Evolutionary conservation across 441 rosid genomes (phyloP).

Genomic region (Gossypium schwendimanii): DNA sequence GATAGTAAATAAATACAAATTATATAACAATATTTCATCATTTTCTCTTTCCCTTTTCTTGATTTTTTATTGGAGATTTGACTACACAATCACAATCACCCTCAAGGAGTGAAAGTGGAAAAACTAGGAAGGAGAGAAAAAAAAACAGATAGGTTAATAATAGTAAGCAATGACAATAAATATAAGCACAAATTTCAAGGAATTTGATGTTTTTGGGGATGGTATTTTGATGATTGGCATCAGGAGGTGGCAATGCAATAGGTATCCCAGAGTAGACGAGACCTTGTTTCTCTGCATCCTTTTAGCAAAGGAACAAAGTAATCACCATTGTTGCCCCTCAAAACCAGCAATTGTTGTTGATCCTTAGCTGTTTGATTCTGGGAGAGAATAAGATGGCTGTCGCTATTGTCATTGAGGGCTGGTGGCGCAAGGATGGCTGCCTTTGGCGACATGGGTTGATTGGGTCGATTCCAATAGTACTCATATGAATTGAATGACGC

Average conservation of each 20-base stretch:
- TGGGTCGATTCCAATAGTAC: conserved; percentile 50
- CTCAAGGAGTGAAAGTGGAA: conserved; percentile 22
- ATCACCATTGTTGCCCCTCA: conserved; percentile 12
- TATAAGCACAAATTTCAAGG: conserved; percentile 1
- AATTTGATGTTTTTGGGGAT: background rate
- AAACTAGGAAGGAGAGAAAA: conserved; percentile 16
- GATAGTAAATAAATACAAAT: too few species aligned
- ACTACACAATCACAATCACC: conserved; percentile 25
- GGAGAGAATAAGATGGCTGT: conserved; percentile 16
- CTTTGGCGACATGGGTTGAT: conserved; percentile 18
- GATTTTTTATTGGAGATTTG: conserved; percentile 24
- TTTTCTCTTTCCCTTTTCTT: conserved; percentile 14
- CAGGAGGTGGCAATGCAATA: conserved; percentile 74
- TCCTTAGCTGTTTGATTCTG: conserved; percentile 18
- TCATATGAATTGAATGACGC: conserved; percentile 55
- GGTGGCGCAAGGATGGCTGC: conserved; percentile 8
- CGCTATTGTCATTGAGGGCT: background rate
- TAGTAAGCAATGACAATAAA: background rate
- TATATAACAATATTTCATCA: background rate
- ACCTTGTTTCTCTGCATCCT: conserved; percentile 65
- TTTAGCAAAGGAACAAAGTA: conserved; percentile 30
- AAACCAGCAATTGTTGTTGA: conserved; percentile 18
- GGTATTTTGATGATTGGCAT: conserved; percentile 1
- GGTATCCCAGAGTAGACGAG: conserved; percentile 51
- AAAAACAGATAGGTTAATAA: background rate